Conservation (phyloP, 2,329 filamentous ascomycete species). For the Passalora sequoiae region DNA sequence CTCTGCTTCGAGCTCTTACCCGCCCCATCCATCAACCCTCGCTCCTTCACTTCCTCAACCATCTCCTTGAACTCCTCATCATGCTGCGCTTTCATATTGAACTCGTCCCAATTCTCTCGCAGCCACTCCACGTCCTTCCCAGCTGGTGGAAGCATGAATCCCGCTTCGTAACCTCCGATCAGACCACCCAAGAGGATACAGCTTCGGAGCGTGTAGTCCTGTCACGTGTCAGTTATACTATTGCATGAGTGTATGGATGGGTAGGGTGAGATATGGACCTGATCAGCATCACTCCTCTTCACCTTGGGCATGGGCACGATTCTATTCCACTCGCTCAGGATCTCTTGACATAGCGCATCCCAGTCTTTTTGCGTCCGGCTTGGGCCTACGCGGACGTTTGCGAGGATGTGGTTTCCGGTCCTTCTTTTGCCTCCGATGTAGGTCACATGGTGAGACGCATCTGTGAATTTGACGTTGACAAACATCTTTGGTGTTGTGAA, state of each 20-base stretch:
- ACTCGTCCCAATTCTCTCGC: constrained; percentile 31
- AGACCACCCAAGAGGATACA: constrained; percentile 30
- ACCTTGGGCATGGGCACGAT: constrained; percentile 24
- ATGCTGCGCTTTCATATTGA: constrained; percentile 31
- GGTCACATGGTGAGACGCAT: constrained; percentile 17
- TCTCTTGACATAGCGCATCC: constrained; percentile 24
- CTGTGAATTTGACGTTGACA: constrained; percentile 42
- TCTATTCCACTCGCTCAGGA: constrained; percentile 28
- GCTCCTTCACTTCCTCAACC: constrained; percentile 31
- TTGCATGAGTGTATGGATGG: too few species aligned
- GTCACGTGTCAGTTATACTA: constrained; percentile 9
- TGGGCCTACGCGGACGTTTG: constrained; percentile 34
- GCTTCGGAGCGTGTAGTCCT: constrained; percentile 20
- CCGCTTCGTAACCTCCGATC: constrained; percentile 31
- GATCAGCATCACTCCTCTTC: constrained; percentile 6
- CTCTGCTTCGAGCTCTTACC: constrained; percentile 18
- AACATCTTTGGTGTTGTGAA: constrained; percentile 43
- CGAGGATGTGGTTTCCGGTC: constrained; percentile 32
- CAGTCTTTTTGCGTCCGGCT: constrained; percentile 31
- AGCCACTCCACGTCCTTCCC: constrained; percentile 17
- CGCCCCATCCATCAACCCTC: constrained; percentile 24
- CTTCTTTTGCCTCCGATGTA: constrained; percentile 37
- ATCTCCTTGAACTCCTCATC: constrained; percentile 34
- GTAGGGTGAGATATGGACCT: too few species aligned
- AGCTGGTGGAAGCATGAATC: constrained; percentile 22